Evolutionary conservation across 1,139 yeast species (phyloP), one percentile per base, ranked within the genome.

Genomic region (Suhomyces kunorum): DNA sequence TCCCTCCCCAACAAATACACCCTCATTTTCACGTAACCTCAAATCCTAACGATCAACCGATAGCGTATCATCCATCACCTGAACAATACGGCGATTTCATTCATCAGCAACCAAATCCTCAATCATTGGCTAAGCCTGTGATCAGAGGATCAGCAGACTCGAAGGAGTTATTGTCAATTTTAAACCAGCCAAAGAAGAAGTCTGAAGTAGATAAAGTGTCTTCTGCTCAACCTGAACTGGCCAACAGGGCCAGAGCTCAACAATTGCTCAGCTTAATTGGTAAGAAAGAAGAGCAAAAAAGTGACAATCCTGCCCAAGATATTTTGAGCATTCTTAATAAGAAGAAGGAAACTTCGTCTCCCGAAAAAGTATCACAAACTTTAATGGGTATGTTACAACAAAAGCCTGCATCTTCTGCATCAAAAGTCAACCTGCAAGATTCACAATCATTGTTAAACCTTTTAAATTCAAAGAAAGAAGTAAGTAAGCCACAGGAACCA

Each of bases 161-260:
- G 8, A 76, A 71, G 46, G 83, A 79, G 42, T 55, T 80, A 14
- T 63, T 80, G 44, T 74, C 80, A 5, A 66, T 80, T 18, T 63
- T 80, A 48, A 77, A 70, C 27, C 59, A 58, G 40, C 58, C 64
- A 5, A 44, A 42, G 31, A 46, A 45, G 40, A 44, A 42, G 13
- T 8, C 31, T 17, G 40, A 36, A 9, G 40, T 36, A 14, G 40
- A 28, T 2, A 34, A 28, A 26, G 16, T 24, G 12, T 23, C 14
- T n/a, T 15, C 8, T 12, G 22, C 30, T 6, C 23, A 13, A 15
- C 33, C 25, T 8, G 62, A 59, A 12, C 53, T 59, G 11, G 64
- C 49, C 34, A 65, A 65, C 35, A 55, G 64, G 34, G 58, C 65
- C 0, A 68, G 68, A 43, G 74, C 79, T 6, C 67, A 67, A 42